These are phyloP conservation scores for Aspergillus ostianus DNA, from an alignment of 495 filamentous ascomycete species.

Conservation along the genomic window DNA sequence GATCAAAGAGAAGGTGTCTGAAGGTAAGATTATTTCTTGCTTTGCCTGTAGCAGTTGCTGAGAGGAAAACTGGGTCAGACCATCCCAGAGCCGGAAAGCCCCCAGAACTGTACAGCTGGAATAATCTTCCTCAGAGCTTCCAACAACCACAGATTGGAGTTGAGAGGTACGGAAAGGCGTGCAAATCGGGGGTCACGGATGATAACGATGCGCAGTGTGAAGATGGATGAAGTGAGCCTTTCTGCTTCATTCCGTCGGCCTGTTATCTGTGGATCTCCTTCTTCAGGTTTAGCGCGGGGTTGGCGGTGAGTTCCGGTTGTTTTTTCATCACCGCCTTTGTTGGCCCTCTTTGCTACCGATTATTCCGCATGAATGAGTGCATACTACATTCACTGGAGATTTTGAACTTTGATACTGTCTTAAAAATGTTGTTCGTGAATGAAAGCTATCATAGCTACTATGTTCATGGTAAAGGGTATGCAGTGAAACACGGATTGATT, in stretches of 20 bases:
- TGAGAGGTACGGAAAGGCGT: background rate
- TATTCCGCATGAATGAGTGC: no score
- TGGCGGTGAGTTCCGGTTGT: slow-evolving; percentile 18
- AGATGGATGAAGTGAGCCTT: slow-evolving; percentile 20
- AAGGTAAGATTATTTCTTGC: slow-evolving; percentile 22
- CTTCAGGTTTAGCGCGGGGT: slow-evolving; percentile 30
- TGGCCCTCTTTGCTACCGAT: background rate
- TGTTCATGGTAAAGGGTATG: no score
- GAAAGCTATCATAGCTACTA: no score
- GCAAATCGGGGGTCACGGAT: background rate
- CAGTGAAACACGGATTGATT: no score
- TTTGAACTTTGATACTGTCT: no score
- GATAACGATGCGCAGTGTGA: slow-evolving; percentile 6
- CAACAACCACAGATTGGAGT: background rate
- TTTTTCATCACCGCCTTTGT: slow-evolving; percentile 24
- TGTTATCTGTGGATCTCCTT: slow-evolving; percentile 28
- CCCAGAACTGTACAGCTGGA: slow-evolving; percentile 29
- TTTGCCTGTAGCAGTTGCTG: slow-evolving; percentile 30
- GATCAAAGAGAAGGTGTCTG: slow-evolving; percentile 6
- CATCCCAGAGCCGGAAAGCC: slow-evolving; percentile 29
- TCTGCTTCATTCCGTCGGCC: slow-evolving; percentile 19
- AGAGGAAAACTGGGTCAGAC: slow-evolving; percentile 31
- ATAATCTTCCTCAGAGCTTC: slow-evolving; percentile 21
- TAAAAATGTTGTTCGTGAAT: no score
- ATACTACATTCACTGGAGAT: no score